phyloP scores from a whole-genome alignment of 2,329 filamentous ascomycete species.

The Fonsecaea monophora region DNA sequence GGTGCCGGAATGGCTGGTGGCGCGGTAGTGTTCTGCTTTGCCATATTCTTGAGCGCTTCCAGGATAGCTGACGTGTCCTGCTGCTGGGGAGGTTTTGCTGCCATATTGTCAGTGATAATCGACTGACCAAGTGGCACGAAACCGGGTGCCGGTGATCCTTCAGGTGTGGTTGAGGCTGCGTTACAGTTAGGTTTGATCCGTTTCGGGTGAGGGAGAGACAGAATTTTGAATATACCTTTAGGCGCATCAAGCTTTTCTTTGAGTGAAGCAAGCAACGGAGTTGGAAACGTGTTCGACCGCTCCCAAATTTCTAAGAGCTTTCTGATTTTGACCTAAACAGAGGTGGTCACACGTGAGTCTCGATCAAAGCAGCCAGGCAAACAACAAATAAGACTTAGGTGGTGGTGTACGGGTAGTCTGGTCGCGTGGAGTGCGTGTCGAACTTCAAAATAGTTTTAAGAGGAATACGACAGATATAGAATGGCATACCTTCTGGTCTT shows the following conservation, averaged over 20 bases:
- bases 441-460: neutral
- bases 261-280: conserved; percentile 78
- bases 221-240: conserved; percentile 67
- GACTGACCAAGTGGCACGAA: conserved; percentile 49
- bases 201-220: neutral
- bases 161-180: conserved; percentile 66
- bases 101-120: conserved; percentile 38
- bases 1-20: conserved; percentile 49
- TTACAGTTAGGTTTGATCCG: conserved; percentile 18
- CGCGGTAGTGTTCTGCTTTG: conserved; percentile 71
- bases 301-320: conserved; percentile 99
- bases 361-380: conserved; percentile 11
- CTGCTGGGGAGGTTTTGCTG: conserved; percentile 43
- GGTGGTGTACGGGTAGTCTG: neutral
- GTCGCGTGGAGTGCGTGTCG: neutral
- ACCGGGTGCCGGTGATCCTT: conserved; percentile 57
- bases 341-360: conserved; percentile 57
- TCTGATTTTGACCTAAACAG: conserved; percentile 86
- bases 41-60: conserved; percentile 80
- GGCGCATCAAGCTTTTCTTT: conserved; percentile 76
- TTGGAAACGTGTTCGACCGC: conserved; percentile 88
- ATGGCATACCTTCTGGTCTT: conserved; percentile 90
- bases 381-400: conserved; percentile 5
- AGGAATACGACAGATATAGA: conserved; percentile 26
- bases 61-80: conserved; percentile 71